Evolutionary conservation across 768 basidiomycete genomes (phyloP), one percentile per base, ranked within the genome.

Genomic region (Lyophyllum shimeji): DNA sequence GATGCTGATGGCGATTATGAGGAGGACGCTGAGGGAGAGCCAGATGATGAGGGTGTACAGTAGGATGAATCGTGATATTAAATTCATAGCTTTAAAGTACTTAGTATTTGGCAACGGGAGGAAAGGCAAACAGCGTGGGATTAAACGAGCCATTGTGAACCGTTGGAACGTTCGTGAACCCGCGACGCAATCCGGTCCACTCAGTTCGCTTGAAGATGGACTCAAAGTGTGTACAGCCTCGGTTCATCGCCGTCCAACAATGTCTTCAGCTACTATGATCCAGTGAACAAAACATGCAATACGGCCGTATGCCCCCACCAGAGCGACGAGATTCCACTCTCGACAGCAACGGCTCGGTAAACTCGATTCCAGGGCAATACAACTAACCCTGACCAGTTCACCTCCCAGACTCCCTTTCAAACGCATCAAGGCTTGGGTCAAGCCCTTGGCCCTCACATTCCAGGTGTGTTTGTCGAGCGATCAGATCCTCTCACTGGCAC

Each of bases 261-360:
- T 64, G 53, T 47, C 43, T 59, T 51, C 23, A 50, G 61, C 60
- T 55, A 60, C 60, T 55, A 69, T 65, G 63, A 57, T 68, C 37
- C 67, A 85, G 83, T 71, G 84, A 85, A 67, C 71, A 77, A 58
- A 72, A 71, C 60, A 85, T 86, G 82, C 76, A 83, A 65, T 86
- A 85, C 75, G 76, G 74, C 58, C 84, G 84, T 68, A 74, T 86
- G 65, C 75, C 77, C 57, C 63, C 77, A 56, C 67, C 73, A 50
- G 81, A 81, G 59, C 73, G 79, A 55, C 75, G 84, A 65, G 83
- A 86, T 66, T 73, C 78, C 43, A 81, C 71, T 65, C 71, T 83
- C 59, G 83, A 85, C 69, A 74, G 72, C 73, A 80, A 78, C 65
- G 81, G 81, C 72, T 83, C 84, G 67, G 84, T 85, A 71, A 69